Conservation (phyloP, 2,329 filamentous ascomycete genomes). For the Aspergillus piperis region DNA sequence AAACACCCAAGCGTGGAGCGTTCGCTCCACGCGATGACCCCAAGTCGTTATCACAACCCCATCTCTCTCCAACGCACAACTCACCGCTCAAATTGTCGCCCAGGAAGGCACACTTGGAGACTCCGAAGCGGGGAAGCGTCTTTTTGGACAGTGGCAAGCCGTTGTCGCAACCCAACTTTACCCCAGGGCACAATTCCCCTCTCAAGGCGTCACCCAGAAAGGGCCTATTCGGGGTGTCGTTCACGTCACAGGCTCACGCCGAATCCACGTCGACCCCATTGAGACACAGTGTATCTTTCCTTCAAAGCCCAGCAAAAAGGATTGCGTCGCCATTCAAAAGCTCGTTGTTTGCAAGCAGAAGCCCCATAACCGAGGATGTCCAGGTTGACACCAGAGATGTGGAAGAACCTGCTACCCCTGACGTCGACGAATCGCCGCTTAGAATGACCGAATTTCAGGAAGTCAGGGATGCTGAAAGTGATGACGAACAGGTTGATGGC, state of each 20-base stretch:
- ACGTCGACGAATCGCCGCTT: constrained; percentile 8
- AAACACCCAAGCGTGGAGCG: constrained; percentile 41
- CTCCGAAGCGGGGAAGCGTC: constrained; percentile 18
- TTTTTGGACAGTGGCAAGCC: constrained; percentile 8
- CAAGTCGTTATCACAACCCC: constrained; percentile 23
- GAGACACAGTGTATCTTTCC: constrained; percentile 26
- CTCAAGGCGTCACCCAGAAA: constrained; percentile 27
- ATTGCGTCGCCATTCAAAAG: constrained; percentile 40
- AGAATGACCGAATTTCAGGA: constrained; percentile 16
- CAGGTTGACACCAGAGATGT: not conserved
- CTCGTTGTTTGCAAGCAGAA: constrained; percentile 23
- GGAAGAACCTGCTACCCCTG: constrained; percentile 2
- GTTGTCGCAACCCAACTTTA: constrained; percentile 23
- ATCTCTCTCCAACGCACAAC: constrained; percentile 33
- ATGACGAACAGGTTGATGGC: constrained; percentile 23
- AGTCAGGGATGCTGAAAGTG: constrained; percentile 24
- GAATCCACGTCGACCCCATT: constrained; percentile 39
- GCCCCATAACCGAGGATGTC: constrained; percentile 11
- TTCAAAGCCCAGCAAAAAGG: constrained; percentile 2
- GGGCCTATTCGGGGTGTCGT: constrained; percentile 37
- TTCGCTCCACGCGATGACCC: constrained; percentile 27
- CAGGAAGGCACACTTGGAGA: constrained; percentile 36
- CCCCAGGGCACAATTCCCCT: constrained; percentile 20
- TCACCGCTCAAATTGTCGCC: constrained; percentile 48
- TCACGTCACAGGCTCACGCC: constrained; percentile 34